Conservation (phyloP, 495 filamentous ascomycete species). For the Gamarada debralockiae region DNA sequence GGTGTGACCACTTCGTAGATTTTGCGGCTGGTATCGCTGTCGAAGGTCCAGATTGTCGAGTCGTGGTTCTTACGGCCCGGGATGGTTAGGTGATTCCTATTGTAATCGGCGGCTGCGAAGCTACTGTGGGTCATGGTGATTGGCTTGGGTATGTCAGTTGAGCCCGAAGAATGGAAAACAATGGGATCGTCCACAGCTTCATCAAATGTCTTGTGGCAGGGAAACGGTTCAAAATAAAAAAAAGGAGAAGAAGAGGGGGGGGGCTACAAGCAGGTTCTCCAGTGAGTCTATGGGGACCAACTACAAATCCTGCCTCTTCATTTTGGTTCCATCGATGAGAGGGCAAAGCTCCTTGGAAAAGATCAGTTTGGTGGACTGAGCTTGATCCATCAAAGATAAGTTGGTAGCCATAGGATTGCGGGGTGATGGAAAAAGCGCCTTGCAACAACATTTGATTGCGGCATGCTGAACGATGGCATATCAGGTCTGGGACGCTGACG, state of each 20-base stretch:
- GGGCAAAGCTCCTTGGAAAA: too few relatives aligned
- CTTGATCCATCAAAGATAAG: not conserved
- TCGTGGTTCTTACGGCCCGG: slow-evolving; percentile 1
- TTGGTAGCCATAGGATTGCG: slow-evolving; percentile 18
- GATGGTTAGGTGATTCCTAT: slow-evolving; percentile 18
- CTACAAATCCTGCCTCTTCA: too few relatives aligned
- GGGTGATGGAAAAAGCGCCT: slow-evolving; percentile 7
- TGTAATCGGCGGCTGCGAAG: not conserved
- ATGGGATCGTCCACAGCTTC: slow-evolving; percentile 27
- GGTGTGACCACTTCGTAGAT: slow-evolving; percentile 1
- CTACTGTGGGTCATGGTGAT: slow-evolving; percentile 1
- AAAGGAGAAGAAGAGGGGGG: slow-evolving; percentile 13
- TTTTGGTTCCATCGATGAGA: too few relatives aligned
- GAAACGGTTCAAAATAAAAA: not conserved
- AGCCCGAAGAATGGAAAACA: slow-evolving; percentile 29
- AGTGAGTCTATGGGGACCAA: too few relatives aligned
- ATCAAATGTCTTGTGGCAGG: slow-evolving; percentile 17
- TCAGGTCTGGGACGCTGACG: slow-evolving; percentile 40
- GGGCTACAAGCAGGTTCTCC: not conserved
- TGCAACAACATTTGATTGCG: not conserved
- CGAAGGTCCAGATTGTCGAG: not conserved
- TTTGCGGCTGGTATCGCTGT: not conserved
- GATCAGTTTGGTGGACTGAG: slow-evolving; percentile 2
- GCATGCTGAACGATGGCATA: slow-evolving; percentile 4
- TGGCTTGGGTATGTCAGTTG: slow-evolving; percentile 28